These are phyloP conservation scores for Apiotrichum gracile DNA, from an alignment of 1,284 basidiomycete species.

Conservation along the genomic window DNA sequence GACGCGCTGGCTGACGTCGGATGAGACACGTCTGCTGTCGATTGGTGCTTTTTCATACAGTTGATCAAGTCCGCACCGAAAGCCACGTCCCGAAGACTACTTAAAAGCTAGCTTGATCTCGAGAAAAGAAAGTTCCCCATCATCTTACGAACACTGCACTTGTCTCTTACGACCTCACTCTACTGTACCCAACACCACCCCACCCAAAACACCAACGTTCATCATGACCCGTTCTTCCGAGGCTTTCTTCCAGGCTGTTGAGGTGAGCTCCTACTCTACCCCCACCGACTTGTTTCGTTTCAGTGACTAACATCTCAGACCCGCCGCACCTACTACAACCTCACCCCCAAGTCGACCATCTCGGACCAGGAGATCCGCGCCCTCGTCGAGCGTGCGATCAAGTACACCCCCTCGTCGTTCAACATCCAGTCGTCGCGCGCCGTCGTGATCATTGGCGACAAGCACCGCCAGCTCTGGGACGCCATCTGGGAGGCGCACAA, in stretches of 20 bases:
- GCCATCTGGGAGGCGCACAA: slow-evolving; percentile 27
- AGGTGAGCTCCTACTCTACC: slow-evolving; percentile 21
- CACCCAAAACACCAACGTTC: not conserved
- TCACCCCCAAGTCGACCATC: slow-evolving; percentile 44
- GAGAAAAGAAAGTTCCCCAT: not conserved
- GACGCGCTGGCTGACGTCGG: no score
- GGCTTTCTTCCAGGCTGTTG: slow-evolving; percentile 37
- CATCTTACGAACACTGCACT: not conserved
- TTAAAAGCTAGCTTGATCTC: not conserved
- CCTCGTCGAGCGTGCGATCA: slow-evolving; percentile 47
- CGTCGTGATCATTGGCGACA: slow-evolving; percentile 47
- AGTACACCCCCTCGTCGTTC: slow-evolving; percentile 47
- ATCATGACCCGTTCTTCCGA: slow-evolving; percentile 14
- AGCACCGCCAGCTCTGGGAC: slow-evolving; percentile 49
- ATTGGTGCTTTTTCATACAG: no score
- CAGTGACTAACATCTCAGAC: slow-evolving; percentile 16
- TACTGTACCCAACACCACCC: not conserved
- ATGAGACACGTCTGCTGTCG: no score
- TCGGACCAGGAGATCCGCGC: slow-evolving; percentile 42
- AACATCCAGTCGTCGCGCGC: slow-evolving; percentile 51
- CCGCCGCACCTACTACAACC: slow-evolving; percentile 49
- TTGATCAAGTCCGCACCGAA: no score
- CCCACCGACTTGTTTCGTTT: not conserved
- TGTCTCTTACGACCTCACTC: not conserved
- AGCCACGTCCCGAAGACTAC: no score